A percentile compares a stretch with the other conserved stretches of the same genome.
Conservation (phyloP, 495 filamentous ascomycete genomes). For the Penicillium psychrofluorescens region DNA sequence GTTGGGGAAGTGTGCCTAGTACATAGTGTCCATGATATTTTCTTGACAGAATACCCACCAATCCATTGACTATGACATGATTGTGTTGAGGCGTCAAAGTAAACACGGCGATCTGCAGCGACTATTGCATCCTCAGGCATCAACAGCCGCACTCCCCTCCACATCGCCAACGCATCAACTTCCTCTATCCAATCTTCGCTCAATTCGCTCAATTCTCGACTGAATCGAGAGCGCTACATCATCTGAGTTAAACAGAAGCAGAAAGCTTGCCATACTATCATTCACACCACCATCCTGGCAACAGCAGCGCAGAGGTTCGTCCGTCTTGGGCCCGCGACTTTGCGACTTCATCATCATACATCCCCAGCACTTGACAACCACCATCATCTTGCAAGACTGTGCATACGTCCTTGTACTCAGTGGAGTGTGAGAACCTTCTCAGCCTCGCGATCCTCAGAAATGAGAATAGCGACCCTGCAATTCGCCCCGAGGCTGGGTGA, state of each 20-base stretch:
- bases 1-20: no score
- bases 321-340: conserved; percentile 3
- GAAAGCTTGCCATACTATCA: neutral
- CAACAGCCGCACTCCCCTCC: neutral
- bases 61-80: no score
- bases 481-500: conserved; percentile 69
- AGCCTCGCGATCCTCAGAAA: conserved; percentile 22
- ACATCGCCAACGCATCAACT: neutral
- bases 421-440: conserved; percentile 8
- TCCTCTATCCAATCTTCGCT: no score
- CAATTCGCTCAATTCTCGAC: no score
- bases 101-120: no score
- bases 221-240: no score
- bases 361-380: no score
- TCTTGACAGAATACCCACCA: no score
- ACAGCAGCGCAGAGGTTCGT: neutral
- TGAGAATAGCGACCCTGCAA: conserved; percentile 80
- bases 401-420: neutral
- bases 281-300: conserved; percentile 7
- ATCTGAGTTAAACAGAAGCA: no score
- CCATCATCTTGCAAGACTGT: no score
- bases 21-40: no score
- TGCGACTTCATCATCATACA: neutral
- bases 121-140: neutral
- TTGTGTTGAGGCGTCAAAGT: no score